A percentile compares a stretch with the other conserved stretches of the same genome.
phyloP scores from a whole-genome alignment of 106 monocot genomes.

The Platanthera guangdongensis region DNA sequence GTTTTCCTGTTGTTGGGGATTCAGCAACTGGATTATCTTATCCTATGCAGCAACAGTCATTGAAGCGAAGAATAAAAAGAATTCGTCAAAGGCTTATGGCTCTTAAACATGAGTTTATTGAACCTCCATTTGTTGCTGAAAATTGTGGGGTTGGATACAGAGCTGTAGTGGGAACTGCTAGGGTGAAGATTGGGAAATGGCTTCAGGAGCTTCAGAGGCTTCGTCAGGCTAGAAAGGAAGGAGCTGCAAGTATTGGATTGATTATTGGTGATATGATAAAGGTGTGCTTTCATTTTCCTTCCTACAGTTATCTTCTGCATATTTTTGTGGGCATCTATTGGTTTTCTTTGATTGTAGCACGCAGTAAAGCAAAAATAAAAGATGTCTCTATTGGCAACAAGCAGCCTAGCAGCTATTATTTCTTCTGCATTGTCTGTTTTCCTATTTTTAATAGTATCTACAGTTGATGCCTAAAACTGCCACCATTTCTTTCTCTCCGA shows the following conservation, averaged over 20 bases:
- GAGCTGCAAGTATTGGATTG: slow-evolving; percentile 84
- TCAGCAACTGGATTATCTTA: slow-evolving; percentile 26
- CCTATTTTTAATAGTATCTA: not conserved
- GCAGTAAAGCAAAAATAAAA: too few relatives aligned
- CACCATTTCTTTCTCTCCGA: too few relatives aligned
- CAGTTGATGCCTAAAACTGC: too few relatives aligned
- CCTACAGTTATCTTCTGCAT: not conserved
- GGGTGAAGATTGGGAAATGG: slow-evolving; percentile 87
- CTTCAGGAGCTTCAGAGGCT: slow-evolving; percentile 86
- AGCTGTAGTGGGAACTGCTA: slow-evolving; percentile 55
- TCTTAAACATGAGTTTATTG: slow-evolving; percentile 77
- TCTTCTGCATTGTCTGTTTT: not conserved
- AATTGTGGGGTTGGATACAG: slow-evolving; percentile 47
- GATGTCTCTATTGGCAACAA: too few relatives aligned
- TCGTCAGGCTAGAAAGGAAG: slow-evolving; percentile 90
- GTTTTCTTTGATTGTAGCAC: too few relatives aligned
- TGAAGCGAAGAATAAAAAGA: slow-evolving; percentile 83
- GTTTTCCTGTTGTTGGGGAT: slow-evolving; percentile 22
- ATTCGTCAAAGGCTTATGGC: slow-evolving; percentile 94
- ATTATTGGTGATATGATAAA: slow-evolving; percentile 78
- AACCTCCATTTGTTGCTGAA: slow-evolving; percentile 51
- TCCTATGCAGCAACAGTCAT: slow-evolving; percentile 34
- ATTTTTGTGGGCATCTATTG: too few relatives aligned
- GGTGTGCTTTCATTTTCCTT: slow-evolving; percentile 24
- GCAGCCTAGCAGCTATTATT: too few relatives aligned